A percentile compares a stretch with the other conserved stretches of the same genome.
phyloP scores from a whole-genome alignment of 1,284 basidiomycete species.

The Inonotus hispidus region DNA sequence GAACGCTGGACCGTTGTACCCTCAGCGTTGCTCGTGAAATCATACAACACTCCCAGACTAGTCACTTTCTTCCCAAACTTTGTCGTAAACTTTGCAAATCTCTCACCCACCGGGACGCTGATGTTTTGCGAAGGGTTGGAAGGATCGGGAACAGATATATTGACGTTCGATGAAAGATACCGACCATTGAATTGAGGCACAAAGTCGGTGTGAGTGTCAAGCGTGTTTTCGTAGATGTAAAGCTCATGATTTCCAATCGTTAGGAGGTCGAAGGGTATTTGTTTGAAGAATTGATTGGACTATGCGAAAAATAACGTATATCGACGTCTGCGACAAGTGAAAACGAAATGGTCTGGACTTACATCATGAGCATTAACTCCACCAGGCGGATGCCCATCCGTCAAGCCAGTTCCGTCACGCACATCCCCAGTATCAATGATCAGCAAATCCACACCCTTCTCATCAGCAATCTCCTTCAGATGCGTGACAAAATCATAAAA shows the following conservation, averaged over 20 bases:
- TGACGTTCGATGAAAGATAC: constrained; percentile 80
- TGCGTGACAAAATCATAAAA: constrained; percentile 77
- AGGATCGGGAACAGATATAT: constrained; percentile 65
- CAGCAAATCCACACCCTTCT: constrained; percentile 64
- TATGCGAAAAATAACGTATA: constrained; percentile 25
- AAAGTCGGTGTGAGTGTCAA: constrained; percentile 76
- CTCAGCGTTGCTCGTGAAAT: constrained; percentile 60
- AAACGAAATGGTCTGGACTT: background rate
- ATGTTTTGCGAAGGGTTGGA: constrained; percentile 32
- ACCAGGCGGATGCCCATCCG: constrained; percentile 69
- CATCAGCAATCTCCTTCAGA: constrained; percentile 66
- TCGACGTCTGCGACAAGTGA: background rate
- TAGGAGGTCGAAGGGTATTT: constrained; percentile 79
- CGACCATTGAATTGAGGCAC: constrained; percentile 66
- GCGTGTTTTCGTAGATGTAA: constrained; percentile 71
- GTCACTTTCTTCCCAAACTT: constrained; percentile 57
- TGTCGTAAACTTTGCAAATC: constrained; percentile 73
- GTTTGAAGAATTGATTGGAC: constrained; percentile 67
- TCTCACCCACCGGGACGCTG: constrained; percentile 60
- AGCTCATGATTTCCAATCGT: constrained; percentile 89
- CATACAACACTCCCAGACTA: constrained; percentile 74
- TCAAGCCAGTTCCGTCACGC: constrained; percentile 76
- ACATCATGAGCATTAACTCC: constrained; percentile 70
- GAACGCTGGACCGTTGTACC: constrained; percentile 75
- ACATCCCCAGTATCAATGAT: constrained; percentile 73